Evolutionary conservation across 257 asterid species (phyloP), one percentile per base, ranked within the genome.

Genomic region (Avicennia marina): DNA sequence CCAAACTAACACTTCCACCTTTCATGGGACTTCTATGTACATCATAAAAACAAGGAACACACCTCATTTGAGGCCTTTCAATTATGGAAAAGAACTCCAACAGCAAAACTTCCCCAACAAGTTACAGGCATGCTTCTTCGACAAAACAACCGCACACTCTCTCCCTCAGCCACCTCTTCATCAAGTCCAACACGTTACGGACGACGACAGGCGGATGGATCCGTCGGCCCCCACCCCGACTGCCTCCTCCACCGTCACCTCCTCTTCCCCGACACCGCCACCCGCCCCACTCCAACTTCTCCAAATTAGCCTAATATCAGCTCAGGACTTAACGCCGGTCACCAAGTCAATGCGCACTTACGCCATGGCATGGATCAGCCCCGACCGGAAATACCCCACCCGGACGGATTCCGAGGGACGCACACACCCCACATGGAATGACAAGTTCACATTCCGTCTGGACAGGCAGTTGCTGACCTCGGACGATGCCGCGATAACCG

Each of bases 371-470:
- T 87, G 93, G 89, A 68, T 87, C 24, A 61, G 69, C 53, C 85
- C 93, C 0, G 54, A 27, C 55, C 62, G 71, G 0, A 87, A 80
- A 36, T 68, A 74, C 9, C 68, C 79, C 20, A 78, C 95, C 21
- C 64, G 78, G 1, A 67, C 83, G 0, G 87, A 84, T 18, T 78
- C 74, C 4, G 66, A 76, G 1, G 81, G 81, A 44, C 69, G 71
- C 46, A 64, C 64, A 1, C 68, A 80, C 42, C 96, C 95, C 0
- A 74, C 82, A 0, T 87, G 96, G 96, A 84, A 84, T 49, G 96
- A 87, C 5, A 85, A 75, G 44, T 73, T 84, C 29, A 70, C 81
- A 0, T 87, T 87, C 61, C 72, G 78, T 1, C 66, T 87, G 1
- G 91, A 84, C 27, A 20, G 58, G 9, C 75, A 71, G 3, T 63